Percentiles rank a stretch among this genome's conserved stretches.
Conservation (phyloP, 169 alveolate species). For the Plasmodium vinckei region DNA sequence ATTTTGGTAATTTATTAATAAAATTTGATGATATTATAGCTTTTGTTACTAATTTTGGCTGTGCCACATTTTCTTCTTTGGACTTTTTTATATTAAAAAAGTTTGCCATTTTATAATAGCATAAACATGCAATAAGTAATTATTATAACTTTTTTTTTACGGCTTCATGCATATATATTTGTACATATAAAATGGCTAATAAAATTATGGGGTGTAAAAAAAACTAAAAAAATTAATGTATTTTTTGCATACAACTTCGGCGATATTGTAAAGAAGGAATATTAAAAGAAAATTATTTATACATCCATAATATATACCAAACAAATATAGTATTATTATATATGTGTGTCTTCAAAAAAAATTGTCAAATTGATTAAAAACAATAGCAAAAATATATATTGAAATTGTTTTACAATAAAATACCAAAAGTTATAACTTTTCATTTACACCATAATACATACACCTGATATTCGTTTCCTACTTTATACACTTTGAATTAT, state of each 20-base stretch:
- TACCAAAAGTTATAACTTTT: neutral
- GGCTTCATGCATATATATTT: neutral
- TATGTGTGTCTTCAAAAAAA: too few species aligned
- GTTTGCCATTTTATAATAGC: constrained; percentile 39
- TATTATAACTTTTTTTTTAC: neutral
- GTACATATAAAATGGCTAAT: neutral
- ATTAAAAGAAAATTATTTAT: neutral
- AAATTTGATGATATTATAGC: constrained; percentile 68
- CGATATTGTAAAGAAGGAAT: neutral
- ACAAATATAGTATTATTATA: neutral
- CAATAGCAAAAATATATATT: too few species aligned
- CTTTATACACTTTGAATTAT: neutral
- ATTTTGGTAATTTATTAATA: constrained; percentile 68
- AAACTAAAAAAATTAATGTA: too few species aligned
- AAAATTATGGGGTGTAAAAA: neutral
- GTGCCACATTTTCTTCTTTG: constrained; percentile 66
- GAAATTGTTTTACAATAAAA: neutral
- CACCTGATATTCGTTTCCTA: neutral
- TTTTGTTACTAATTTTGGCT: constrained; percentile 73
- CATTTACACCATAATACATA: neutral
- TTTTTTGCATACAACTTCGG: too few species aligned
- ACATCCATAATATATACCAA: neutral
- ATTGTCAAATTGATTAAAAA: too few species aligned
- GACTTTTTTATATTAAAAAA: constrained; percentile 55
- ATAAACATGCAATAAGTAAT: neutral